Base-by-base conservation (phyloP, 352 stramenopile genomes). In the Globisporangium cederbergense region DNA sequence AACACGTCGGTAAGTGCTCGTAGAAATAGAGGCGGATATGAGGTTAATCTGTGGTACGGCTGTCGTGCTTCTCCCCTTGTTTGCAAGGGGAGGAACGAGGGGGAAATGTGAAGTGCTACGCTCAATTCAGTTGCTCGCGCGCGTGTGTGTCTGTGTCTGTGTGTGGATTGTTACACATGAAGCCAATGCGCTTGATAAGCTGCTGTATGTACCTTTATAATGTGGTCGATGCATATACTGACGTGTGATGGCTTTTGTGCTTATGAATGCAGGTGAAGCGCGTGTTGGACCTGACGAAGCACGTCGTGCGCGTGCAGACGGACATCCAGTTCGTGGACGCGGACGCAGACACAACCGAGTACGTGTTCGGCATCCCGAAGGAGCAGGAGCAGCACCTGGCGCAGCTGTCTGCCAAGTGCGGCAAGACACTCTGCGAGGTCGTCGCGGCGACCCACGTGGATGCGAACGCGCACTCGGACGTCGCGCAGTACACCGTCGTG, bases 291-390 rank as follows among this genome's bases (percentile, higher is more conserved):
- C 64, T 96, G 57, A 96, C 83, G 32, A 81, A 83, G 67, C 87
- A 94, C 72, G 81, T 96, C 50, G 87, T 93, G 72, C 82, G 82
- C 49, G 76, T 89, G 58, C 68, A 86, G 55, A 80, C 73, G 2
- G 87, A 96, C 68, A 84, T 93, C 50, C 67, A 82, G 60, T 93
- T 96, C 61, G 72, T 74, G 20, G 81, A 96, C 50, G 70, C 70
- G n/a, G 74, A 83, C 53, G 74, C 73, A 34, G 61, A 76, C 50
- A 79, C 86, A 52, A 68, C 45, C 2, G 65, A 88, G 73, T 96
- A 94, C 71, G 62, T 76, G 43, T 75, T 93, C 53, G 78, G 73
- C 7, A 78, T 96, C 56, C 75, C 86, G 16, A 76, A 81, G 42
- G 62, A 67, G n/a, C 62, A 92, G 64, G 75, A 76, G 50, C 63